Evolutionary conservation across 176 grass and related monocot species (phyloP).

Genomic region (Saccharum spontaneum): DNA sequence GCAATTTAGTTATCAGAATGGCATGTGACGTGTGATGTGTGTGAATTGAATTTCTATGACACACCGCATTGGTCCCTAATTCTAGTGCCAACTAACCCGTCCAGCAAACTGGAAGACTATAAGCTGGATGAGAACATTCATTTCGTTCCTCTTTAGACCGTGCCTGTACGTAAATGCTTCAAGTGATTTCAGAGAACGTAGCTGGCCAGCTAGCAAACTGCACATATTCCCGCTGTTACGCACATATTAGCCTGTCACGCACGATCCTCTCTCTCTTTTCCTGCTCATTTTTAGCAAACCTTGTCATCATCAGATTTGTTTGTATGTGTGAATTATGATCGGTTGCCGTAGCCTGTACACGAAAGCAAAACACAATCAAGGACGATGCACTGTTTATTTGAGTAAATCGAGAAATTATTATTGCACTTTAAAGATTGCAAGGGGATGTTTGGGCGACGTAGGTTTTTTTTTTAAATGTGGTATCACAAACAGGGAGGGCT

Average conservation of each 20-base stretch:
- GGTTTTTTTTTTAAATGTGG: background rate
- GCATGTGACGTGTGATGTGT: constrained; percentile 3
- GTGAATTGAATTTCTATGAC: background rate
- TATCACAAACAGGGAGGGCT: background rate
- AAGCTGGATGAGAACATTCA: background rate
- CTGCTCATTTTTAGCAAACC: background rate
- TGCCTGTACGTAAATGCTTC: background rate
- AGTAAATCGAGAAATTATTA: background rate
- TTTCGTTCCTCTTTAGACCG: background rate
- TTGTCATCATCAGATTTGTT: background rate
- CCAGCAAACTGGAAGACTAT: background rate
- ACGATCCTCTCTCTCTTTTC: background rate
- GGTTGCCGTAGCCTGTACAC: background rate
- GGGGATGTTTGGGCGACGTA: background rate
- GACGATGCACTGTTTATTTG: background rate
- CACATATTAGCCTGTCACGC: background rate
- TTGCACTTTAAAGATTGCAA: background rate
- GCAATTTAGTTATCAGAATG: background rate
- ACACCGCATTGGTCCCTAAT: background rate
- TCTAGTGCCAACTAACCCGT: background rate
- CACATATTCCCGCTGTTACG: background rate
- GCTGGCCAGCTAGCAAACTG: background rate
- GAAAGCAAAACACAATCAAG: background rate
- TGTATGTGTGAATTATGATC: background rate
- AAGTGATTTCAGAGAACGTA: background rate